Base-by-base conservation (phyloP, 1,284 basidiomycete species). In the Puccinia hordei region DNA sequence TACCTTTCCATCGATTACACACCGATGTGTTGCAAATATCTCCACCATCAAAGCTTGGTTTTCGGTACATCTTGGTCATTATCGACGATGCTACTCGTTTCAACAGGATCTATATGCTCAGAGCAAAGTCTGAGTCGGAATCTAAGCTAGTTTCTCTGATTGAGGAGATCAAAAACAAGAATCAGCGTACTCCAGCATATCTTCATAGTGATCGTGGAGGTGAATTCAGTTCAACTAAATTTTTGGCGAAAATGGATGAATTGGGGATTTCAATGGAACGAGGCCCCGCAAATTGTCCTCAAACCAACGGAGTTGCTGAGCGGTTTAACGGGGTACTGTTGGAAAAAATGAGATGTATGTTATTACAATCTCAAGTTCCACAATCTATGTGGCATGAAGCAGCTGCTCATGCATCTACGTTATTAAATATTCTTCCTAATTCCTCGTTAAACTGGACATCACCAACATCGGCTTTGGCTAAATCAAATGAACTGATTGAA, bases 231-330 rank as follows among this genome's bases (percentile, higher is more conserved):
- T n/a, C n/a, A n/a, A n/a, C n/a, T n/a, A n/a, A n/a, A n/a, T n/a
- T n/a, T 71, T 71, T 46, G 19, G 51, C 22, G 3, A 30, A 19
- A 33, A 9, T 66, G 6, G 2, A 44, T 2, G 38, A 66, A 10
- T 19, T 44, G 3, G 68, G 68, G 1, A 53, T 71, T 1, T 46
- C 30, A 1, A 44, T 71, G 12, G 46, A 71, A 33, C n/a, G 46
- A 33, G 68, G 41, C 4, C 68, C 68, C 2, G 68, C 44, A 1
- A 33, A 71, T 44, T 27, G 3, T 53, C 68, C 68, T 33, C 68
- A 71, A 53, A 51, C 68, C 3, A 71, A 71, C 33, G 68, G 68
- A n/a, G 9, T 71, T 5, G 22, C 46, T 2, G 46, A 71, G 17
- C 44, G 46, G 13, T 71, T 71, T 27, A 71, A 71, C 46, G 30